phyloP scores from a whole-genome alignment of 192 early-diverging fungal species.

The Rhizophagus sp. region DNA sequence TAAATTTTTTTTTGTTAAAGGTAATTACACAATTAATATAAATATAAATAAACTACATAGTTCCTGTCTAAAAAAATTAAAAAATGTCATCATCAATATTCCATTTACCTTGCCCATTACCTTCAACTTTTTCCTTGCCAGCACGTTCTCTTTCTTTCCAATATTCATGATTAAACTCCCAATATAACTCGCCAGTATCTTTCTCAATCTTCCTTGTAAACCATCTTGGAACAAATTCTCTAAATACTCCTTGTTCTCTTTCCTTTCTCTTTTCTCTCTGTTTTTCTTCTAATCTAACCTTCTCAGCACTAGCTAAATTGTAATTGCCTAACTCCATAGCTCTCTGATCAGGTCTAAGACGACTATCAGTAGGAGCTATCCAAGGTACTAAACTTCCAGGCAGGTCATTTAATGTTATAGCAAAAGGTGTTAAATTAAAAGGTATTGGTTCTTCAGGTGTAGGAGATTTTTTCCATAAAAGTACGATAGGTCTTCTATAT shows the following conservation, averaged over 20 bases:
- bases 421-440: slow-evolving; percentile 79
- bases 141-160: slow-evolving; percentile 66
- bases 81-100: slow-evolving; percentile 50
- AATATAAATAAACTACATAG: too few relatives aligned
- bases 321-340: slow-evolving; percentile 85
- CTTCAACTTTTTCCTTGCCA: slow-evolving; percentile 36
- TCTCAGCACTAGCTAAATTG: slow-evolving; percentile 71
- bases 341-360: slow-evolving; percentile 82
- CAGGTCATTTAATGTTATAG: slow-evolving; percentile 75
- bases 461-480: slow-evolving; percentile 66
- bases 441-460: slow-evolving; percentile 51
- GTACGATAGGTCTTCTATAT: slow-evolving; percentile 45
- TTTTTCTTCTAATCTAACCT: slow-evolving; percentile 73
- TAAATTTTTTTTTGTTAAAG: too few relatives aligned
- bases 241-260: slow-evolving; percentile 57
- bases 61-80: slow-evolving; percentile 19
- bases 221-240: slow-evolving; percentile 73
- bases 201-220: slow-evolving; percentile 65
- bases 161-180: slow-evolving; percentile 69
- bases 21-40: too few relatives aligned
- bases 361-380: slow-evolving; percentile 80
- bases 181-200: slow-evolving; percentile 68
- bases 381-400: slow-evolving; percentile 53
- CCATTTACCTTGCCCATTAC: slow-evolving; percentile 42
- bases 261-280: slow-evolving; percentile 65